Conservation (phyloP, 306 rosid genomes). For the Inga laurina region DNA sequence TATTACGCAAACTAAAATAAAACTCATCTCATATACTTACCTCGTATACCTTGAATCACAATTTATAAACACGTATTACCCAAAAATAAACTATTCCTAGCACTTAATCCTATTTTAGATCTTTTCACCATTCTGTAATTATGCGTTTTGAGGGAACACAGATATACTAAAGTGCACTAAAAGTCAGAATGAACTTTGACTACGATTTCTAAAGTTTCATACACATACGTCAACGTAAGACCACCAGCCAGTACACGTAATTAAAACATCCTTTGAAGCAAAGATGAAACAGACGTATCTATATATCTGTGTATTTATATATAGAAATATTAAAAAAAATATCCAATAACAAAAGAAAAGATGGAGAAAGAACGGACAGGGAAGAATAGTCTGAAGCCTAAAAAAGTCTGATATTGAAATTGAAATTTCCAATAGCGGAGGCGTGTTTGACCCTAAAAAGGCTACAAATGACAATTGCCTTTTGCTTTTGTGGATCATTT, state of each 20-base stretch:
- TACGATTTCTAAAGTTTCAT: slow-evolving; percentile 35
- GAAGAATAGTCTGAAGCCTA: slow-evolving; percentile 42
- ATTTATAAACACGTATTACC: too few species aligned
- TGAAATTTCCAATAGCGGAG: slow-evolving; percentile 49
- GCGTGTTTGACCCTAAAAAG: slow-evolving; percentile 65
- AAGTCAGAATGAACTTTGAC: slow-evolving; percentile 36
- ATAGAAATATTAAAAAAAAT: neutral
- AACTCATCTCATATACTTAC: too few species aligned
- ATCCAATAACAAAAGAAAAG: neutral
- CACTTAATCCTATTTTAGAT: too few species aligned
- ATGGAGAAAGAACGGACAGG: neutral
- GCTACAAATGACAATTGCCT: slow-evolving; percentile 34
- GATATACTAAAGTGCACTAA: slow-evolving; percentile 12
- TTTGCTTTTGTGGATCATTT: slow-evolving; percentile 41
- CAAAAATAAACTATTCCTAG: too few species aligned
- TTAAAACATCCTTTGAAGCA: slow-evolving; percentile 44
- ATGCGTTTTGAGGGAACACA: neutral
- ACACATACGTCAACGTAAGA: slow-evolving; percentile 39
- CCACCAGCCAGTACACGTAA: slow-evolving; percentile 36
- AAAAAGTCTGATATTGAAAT: slow-evolving; percentile 30
- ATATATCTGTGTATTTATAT: neutral
- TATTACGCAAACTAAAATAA: too few species aligned
- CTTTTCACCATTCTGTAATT: slow-evolving; percentile 31
- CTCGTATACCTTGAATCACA: too few species aligned
- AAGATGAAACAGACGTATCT: slow-evolving; percentile 26